phyloP scores from a whole-genome alignment of 208 protist genomes.

The Leptomonas seymouri region DNA sequence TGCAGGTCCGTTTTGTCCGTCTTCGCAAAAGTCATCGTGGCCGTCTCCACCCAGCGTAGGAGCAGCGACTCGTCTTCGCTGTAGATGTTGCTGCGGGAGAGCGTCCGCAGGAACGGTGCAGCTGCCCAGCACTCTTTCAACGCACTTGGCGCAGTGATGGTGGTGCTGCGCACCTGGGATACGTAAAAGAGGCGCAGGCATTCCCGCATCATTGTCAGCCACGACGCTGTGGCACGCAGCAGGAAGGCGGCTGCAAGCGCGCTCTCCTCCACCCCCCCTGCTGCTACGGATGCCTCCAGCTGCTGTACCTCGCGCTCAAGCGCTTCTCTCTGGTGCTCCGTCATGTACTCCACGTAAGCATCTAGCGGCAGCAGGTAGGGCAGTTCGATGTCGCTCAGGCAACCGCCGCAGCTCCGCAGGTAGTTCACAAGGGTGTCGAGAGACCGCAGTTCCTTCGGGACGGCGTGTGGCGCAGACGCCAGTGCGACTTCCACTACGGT shows the following conservation, averaged over 20 bases:
- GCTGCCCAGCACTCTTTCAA: conserved; percentile 20
- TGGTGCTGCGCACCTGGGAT: conserved; percentile 37
- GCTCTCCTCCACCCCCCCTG: neutral
- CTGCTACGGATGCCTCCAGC: neutral
- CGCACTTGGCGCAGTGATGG: neutral
- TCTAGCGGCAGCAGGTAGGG: conserved; percentile 83
- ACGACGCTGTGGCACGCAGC: conserved; percentile 53
- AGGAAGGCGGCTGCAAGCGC: conserved; percentile 38
- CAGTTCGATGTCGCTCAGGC: conserved; percentile 69
- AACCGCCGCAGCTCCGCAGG: conserved; percentile 76
- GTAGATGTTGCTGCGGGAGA: conserved; percentile 85
- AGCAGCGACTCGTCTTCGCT: conserved; percentile 83
- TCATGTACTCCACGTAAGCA: conserved; percentile 58
- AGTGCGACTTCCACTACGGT: neutral
- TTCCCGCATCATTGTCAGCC: conserved; percentile 82
- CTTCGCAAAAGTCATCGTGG: conserved; percentile 25
- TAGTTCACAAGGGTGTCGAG: conserved; percentile 72
- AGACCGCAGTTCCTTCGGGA: conserved; percentile 31
- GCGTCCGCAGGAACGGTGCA: conserved; percentile 24
- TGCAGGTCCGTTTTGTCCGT: conserved; percentile 16
- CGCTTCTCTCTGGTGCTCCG: conserved; percentile 8
- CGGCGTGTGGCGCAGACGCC: neutral
- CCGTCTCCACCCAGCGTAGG: conserved; percentile 77
- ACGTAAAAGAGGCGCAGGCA: conserved; percentile 82
- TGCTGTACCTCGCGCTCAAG: conserved; percentile 3